These are phyloP conservation scores for Lipomyces sp. DNA, from an alignment of 805 yeast species.

Conservation along the genomic window DNA sequence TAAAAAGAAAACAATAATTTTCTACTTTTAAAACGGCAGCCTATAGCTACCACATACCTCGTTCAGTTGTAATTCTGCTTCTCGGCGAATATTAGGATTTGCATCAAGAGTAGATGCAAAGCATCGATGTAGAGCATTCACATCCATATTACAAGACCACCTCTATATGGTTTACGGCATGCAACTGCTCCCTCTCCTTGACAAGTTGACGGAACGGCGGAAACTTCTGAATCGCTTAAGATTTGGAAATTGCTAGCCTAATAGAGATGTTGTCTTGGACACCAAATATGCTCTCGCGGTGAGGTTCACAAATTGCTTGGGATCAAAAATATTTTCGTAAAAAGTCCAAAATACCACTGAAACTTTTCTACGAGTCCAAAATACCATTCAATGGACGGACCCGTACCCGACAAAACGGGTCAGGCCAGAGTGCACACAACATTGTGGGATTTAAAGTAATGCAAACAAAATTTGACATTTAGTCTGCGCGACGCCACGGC, in stretches of 20 bases:
- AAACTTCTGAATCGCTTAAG: background rate
- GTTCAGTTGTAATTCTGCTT: conserved; percentile 71
- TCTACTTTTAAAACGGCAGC: background rate
- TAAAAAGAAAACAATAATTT: conserved; percentile 37
- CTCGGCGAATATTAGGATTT: conserved; percentile 61
- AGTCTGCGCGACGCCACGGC: too few relatives aligned
- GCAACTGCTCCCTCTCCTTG: background rate
- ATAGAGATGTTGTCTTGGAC: background rate
- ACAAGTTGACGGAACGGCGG: background rate
- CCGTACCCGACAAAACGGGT: too few relatives aligned
- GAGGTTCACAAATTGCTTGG: background rate
- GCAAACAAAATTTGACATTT: too few relatives aligned
- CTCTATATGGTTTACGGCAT: background rate
- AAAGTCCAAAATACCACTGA: too few relatives aligned
- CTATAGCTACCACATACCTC: conserved; percentile 34
- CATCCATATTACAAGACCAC: conserved; percentile 59
- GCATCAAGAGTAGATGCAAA: conserved; percentile 80
- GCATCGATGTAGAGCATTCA: conserved; percentile 67
- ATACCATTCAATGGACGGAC: too few relatives aligned
- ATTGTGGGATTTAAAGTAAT: too few relatives aligned
- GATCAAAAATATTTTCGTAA: background rate
- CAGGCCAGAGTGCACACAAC: too few relatives aligned
- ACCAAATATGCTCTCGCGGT: background rate
- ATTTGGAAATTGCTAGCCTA: background rate
- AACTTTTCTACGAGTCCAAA: too few relatives aligned